Base-by-base conservation (phyloP, 345 rosid genomes). In the Crucihimalaya himalaica region DNA sequence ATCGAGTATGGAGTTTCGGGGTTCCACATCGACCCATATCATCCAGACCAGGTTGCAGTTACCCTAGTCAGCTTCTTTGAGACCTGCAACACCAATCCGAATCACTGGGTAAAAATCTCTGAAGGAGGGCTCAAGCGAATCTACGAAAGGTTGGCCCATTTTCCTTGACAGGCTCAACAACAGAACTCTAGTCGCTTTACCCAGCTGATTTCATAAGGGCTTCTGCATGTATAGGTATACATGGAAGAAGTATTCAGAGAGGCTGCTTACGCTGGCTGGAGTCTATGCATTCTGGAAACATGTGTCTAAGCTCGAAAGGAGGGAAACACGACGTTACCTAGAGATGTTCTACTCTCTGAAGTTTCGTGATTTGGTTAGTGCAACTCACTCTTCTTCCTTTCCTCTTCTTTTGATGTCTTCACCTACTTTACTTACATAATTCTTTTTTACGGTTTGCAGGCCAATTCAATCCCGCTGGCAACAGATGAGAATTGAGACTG, bases 271-370 rank as follows among this genome's bases (percentile, higher is more conserved):
- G 2, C 50, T 87, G 9, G 78, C 88, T 9, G 84, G 87, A 20
- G 91, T 85, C 13, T 87, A 85, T 70, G 75, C 84, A 60, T 87
- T 85, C 74, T 87, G 88, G 88, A 85, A 87, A 64, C 83, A 83
- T 59, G 91, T 85, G 1, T 86, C 91, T 5, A 84, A 80, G 71
- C 87, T 83, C 5, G 86, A 84, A 40, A 72, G 91, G 57, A 80
- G 84, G 56, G 87, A 87, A 74, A 82, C 84, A 14, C 51, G 84
- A 37, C 77, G 87, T 39, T 85, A 85, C 68, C 60, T 87, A 14
- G 88, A 87, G 82, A 87, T 80, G 91, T 83, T 87, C 68, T 87
- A 80, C 81, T 80, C 75, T 35, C 86, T 83, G 18, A 84, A 87
- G 82, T 87, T 65, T 58, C 86, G 84, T 14, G 75, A 77, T 56